phyloP scores from a whole-genome alignment of 768 basidiomycete species.

The Neoboletus magnificus region DNA sequence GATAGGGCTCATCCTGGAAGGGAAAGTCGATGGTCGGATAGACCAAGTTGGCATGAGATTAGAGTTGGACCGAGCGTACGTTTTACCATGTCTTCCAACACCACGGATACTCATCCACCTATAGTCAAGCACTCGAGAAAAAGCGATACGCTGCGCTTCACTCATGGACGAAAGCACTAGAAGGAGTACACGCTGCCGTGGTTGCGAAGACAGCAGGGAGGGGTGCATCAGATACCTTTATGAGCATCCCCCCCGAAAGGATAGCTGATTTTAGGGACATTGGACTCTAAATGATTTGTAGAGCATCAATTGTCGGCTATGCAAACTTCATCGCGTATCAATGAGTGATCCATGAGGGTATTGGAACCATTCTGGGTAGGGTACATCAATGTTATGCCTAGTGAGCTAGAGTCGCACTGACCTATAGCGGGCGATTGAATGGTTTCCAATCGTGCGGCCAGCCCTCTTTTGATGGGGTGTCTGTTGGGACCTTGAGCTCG shows the following conservation, averaged over 20 bases:
- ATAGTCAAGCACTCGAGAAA: constrained; percentile 83
- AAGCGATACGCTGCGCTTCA: constrained; percentile 78
- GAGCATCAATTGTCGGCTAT: constrained; percentile 1
- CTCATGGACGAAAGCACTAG: constrained; percentile 81
- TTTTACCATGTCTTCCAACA: not conserved
- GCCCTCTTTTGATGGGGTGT: constrained; percentile 75
- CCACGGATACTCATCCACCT: constrained; percentile 2
- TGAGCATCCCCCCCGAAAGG: constrained; percentile 30
- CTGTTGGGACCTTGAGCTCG: constrained; percentile 80
- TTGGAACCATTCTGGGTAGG: not conserved
- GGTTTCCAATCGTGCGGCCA: constrained; percentile 89
- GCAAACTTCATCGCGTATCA: not conserved
- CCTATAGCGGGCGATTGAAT: constrained; percentile 48
- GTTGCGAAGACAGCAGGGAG: constrained; percentile 62
- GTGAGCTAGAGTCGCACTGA: not conserved
- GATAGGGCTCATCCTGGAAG: constrained; percentile 90
- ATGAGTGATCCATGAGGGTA: not conserved
- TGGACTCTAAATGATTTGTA: constrained; percentile 17
- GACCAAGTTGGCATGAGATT: constrained; percentile 95
- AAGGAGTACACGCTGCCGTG: constrained; percentile 71
- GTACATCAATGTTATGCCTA: not conserved
- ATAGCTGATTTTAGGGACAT: constrained; percentile 31
- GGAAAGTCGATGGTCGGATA: constrained; percentile 94
- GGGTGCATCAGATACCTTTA: constrained; percentile 32
- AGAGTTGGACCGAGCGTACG: constrained; percentile 83